Percentiles rank a stretch among this genome's conserved stretches.
Conservation (phyloP, 2,329 filamentous ascomycete genomes). For the Arthroderma sp. region DNA sequence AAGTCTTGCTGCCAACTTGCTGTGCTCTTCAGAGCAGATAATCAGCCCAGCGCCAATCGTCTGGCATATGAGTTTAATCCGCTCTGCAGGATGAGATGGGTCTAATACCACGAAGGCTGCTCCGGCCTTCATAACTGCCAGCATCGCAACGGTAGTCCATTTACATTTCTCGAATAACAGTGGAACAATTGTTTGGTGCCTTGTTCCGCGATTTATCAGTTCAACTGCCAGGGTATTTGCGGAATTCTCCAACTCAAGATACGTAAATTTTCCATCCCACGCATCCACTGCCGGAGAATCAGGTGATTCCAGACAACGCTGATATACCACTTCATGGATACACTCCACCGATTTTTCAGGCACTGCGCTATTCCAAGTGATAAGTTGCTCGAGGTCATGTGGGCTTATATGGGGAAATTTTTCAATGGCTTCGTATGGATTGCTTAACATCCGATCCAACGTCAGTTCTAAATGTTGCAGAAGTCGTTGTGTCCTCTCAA, state of each 20-base stretch:
- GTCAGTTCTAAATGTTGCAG: background rate
- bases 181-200: slow-evolving; percentile 8
- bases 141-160: slow-evolving; percentile 9
- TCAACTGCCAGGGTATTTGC: slow-evolving; percentile 5
- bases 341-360: slow-evolving; percentile 9
- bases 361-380: slow-evolving; percentile 12
- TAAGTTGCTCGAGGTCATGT: no score
- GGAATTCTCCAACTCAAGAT: slow-evolving; percentile 10
- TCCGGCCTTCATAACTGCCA: slow-evolving; percentile 10
- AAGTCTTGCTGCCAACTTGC: background rate
- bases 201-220: slow-evolving; percentile 8
- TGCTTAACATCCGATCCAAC: no score
- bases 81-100: slow-evolving; percentile 4
- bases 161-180: slow-evolving; percentile 10
- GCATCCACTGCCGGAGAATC: slow-evolving; percentile 11
- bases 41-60: background rate
- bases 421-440: no score
- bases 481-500: background rate
- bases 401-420: no score
- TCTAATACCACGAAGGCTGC: slow-evolving; percentile 10
- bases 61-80: background rate
- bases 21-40: background rate
- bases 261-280: slow-evolving; percentile 13
- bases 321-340: background rate
- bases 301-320: background rate